A percentile compares a stretch with the other conserved stretches of the same genome.
Conservation (phyloP, 805 yeast species). For the Barnettozyma pratensis region DNA sequence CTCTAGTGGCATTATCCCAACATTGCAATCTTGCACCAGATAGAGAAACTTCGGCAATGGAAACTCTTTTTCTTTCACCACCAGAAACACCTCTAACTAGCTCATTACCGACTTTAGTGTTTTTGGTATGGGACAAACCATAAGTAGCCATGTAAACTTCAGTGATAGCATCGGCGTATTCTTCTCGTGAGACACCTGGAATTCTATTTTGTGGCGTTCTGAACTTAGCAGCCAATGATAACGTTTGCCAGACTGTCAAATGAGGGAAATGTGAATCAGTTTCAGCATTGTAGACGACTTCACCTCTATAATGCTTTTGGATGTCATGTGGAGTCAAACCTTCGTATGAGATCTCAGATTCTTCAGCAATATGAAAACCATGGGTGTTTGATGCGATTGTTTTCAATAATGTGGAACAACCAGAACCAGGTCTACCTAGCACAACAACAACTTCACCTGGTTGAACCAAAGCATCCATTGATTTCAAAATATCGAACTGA, state of each 20-base stretch:
- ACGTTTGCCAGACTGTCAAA: slow-evolving; percentile 60
- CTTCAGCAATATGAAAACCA: slow-evolving; percentile 47
- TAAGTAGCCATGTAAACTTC: slow-evolving; percentile 46
- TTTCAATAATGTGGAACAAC: slow-evolving; percentile 64
- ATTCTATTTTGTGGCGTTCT: slow-evolving; percentile 60
- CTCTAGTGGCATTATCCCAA: slow-evolving; percentile 57
- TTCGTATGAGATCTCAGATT: slow-evolving; percentile 45
- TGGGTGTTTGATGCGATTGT: slow-evolving; percentile 56
- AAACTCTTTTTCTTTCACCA: slow-evolving; percentile 67
- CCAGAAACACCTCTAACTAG: slow-evolving; percentile 65
- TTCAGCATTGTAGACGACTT: slow-evolving; percentile 67
- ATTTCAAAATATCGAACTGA: slow-evolving; percentile 43
- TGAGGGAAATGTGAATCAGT: slow-evolving; percentile 66
- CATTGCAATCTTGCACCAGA: slow-evolving; percentile 43
- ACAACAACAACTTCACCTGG: slow-evolving; percentile 69
- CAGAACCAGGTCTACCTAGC: slow-evolving; percentile 78
- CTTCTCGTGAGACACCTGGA: slow-evolving; percentile 47
- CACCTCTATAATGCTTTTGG: slow-evolving; percentile 53
- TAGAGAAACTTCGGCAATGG: slow-evolving; percentile 53
- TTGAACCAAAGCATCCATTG: slow-evolving; percentile 58
- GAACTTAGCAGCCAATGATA: slow-evolving; percentile 53
- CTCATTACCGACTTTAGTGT: slow-evolving; percentile 62
- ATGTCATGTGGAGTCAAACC: slow-evolving; percentile 52
- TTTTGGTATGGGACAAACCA: slow-evolving; percentile 44
- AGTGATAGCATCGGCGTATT: slow-evolving; percentile 49